Conservation (phyloP, 208 protist genomes). For the Acanthamoeba royreba region DNA sequence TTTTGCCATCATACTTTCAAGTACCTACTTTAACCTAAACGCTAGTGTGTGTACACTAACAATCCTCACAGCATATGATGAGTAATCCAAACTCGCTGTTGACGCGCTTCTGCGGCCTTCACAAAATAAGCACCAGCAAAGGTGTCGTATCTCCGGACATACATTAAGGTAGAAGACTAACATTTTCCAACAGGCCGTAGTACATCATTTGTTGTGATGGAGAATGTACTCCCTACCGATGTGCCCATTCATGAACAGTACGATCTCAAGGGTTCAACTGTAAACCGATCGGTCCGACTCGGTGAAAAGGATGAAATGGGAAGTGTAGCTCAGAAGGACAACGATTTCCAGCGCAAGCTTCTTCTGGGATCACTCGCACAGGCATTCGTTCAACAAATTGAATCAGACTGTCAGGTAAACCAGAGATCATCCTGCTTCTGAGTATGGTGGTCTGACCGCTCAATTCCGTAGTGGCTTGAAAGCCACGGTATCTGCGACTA, state of each 20-base stretch:
- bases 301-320: neutral
- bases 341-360: neutral
- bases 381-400: neutral
- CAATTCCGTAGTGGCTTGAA: neutral
- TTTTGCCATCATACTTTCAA: neutral
- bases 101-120: conserved; percentile 3
- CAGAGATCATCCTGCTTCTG: neutral
- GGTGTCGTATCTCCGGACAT: neutral
- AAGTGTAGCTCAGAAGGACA: neutral
- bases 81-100: neutral
- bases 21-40: neutral
- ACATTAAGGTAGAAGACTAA: neutral
- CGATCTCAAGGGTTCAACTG: conserved; percentile 40
- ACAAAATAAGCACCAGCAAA: conserved; percentile 6
- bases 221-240: neutral
- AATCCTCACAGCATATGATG: neutral
- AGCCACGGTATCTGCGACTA: conserved; percentile 19
- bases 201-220: conserved; percentile 21
- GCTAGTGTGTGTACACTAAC: neutral
- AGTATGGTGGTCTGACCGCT: too few relatives aligned
- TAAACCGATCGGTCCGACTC: neutral
- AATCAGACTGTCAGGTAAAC: neutral
- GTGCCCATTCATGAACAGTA: neutral
- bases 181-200: neutral
- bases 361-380: neutral